Evolutionary conservation across 2,329 filamentous ascomycete genomes (phyloP), one percentile per base, ranked within the genome.

Genomic region (Epicoccum sorghinum): DNA sequence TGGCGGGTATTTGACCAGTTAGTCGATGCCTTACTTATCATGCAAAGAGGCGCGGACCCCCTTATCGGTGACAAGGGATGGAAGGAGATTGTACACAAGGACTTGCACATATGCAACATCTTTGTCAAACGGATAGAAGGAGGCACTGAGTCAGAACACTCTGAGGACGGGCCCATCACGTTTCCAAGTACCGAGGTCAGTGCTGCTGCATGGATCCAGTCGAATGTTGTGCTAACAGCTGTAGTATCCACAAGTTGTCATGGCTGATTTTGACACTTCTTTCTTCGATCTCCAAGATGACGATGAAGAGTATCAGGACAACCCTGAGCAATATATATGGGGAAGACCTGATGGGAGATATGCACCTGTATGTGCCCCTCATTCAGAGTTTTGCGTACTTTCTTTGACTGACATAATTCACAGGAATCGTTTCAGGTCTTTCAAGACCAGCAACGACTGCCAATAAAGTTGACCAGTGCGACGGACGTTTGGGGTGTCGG

Each of bases 1-100:
- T 59, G 57, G 45, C 33, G 45, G 4, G 35, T 59, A 3, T 59
- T 59, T 24, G 37, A 42, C 12, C 29, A 44, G 7, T 32, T 54
- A 10, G 49, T 40, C 13, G 45, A 41, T 10, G 52, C 49, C 1
- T 37, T n/a, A 6, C 24, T 37, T 3, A 18, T 57, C 5, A 38
- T 54, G 32, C 40, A 47, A 4, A 39, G 38, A 13, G 42, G 51
- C 3, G 32, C 27, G 5, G 35, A 41, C 2, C 33, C 35, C 10
- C 12, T 44, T 0, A 13, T 44, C 24, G 35, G 24, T n/a, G n/a
- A 41, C 13, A 18, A 40, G 29, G 23, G 46, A 2, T 58, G 51
- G 55, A 45, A 38, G 13, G 33, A 44, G 5, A 55, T 55, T 12
- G 40, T 52, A 2, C 55, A 58, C 33, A 38, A 18, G 0, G 51